Base-by-base conservation (phyloP, 371 early-diverging fungal species). In the Mycotypha africana region DNA sequence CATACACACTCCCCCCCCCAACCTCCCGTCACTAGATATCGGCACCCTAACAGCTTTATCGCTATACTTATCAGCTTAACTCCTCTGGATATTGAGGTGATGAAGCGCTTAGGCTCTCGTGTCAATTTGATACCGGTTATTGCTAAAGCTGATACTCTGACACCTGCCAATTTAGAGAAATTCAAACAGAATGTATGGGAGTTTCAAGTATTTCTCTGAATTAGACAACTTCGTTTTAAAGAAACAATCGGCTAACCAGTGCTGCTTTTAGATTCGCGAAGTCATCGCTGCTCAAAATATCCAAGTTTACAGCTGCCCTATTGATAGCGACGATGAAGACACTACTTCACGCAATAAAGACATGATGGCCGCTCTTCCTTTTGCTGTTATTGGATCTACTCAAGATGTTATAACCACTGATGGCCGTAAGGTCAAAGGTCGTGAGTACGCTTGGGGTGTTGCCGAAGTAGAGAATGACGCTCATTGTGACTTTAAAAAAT, bases 371-470 rank as follows among this genome's bases (percentile, higher is more conserved):
- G 88, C 95, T 7, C 82, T 91, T 86, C 98, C 97, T 6, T 95
- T 96, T 67, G 88, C 96, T 17, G 85, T 97, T 38, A 94, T 98
- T 64, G 93, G 95, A 34, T 85, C 88, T 59, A 85, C 87, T 22
- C 79, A 86, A 51, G 93, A 94, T 50, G 91, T 93, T 38, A 61
- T 70, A 35, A 81, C 85, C 2, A 37, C 57, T 15, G 86, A 85
- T 56, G 93, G 93, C 14, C 76, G 85, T 12, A 65, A 71, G 28
- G 90, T 89, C 45, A 85, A 88, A 34, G 97, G 95, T 32, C 79
- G 97, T 34, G 80, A 91, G 60, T 97, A 93, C 72, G 72, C 84
- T 4, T 97, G 97, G 97, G 97, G 97, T 48, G 84, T 89, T 44
- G 88, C 91, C 11, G 91, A 92, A 60, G 91, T 94, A 25, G 93